These are phyloP conservation scores for Epichloe elymi DNA, from an alignment of 2,329 filamentous ascomycete genomes.

Conservation along the genomic window DNA sequence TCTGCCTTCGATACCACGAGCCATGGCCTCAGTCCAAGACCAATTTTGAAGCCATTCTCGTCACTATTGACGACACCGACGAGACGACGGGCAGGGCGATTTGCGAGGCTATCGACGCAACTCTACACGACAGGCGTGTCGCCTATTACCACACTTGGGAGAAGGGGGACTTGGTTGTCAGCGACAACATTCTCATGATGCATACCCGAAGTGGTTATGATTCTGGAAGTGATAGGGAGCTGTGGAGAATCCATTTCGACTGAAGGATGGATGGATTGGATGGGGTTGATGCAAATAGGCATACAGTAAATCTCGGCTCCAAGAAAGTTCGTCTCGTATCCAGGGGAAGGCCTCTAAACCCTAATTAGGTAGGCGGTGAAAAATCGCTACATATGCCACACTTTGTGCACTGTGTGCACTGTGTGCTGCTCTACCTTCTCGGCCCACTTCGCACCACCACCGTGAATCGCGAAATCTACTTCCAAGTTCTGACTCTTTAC, in stretches of 20 bases:
- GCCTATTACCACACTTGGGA: constrained; percentile 39
- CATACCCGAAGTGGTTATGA: constrained; percentile 35
- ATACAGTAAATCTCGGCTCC: too few relatives aligned
- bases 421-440: too few relatives aligned
- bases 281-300: too few relatives aligned
- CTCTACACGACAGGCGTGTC: constrained; percentile 36
- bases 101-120: constrained; percentile 25
- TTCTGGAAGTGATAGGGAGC: constrained; percentile 29
- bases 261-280: constrained; percentile 8
- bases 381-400: too few relatives aligned
- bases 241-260: constrained; percentile 39
- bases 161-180: constrained; percentile 39
- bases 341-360: too few relatives aligned
- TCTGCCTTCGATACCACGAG: constrained; percentile 42
- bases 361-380: too few relatives aligned
- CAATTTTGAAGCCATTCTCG: constrained; percentile 31
- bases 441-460: background rate
- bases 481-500: too few relatives aligned
- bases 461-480: background rate
- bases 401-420: too few relatives aligned
- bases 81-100: constrained; percentile 20
- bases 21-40: constrained; percentile 40
- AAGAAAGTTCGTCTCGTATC: too few relatives aligned
- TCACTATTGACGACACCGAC: constrained; percentile 26
- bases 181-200: constrained; percentile 36